These are phyloP conservation scores for Rhynchosporium secalis DNA, from an alignment of 2,329 filamentous ascomycete genomes.

Conservation along the genomic window DNA sequence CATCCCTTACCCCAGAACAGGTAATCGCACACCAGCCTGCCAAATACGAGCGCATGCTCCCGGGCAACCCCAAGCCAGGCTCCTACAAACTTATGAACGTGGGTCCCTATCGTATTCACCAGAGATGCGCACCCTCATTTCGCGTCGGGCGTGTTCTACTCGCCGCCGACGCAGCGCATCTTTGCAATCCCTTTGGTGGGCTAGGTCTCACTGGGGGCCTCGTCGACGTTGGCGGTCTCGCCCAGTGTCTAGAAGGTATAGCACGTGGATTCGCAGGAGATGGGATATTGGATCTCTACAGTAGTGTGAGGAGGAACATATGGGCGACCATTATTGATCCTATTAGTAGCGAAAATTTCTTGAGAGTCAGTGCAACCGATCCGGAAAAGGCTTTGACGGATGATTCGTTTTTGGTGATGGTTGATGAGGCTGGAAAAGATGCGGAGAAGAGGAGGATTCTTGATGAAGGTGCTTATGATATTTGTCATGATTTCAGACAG, in stretches of 20 bases:
- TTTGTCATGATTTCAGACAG: conserved; percentile 41
- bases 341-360: conserved; percentile 44
- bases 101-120: conserved; percentile 51
- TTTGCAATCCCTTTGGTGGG: conserved; percentile 56
- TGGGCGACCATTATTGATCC: conserved; percentile 43
- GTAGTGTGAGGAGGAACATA: conserved; percentile 41
- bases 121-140: conserved; percentile 48
- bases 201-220: conserved; percentile 64
- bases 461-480: conserved; percentile 37
- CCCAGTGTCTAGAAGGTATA: conserved; percentile 54
- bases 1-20: conserved; percentile 54
- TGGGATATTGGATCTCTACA: conserved; percentile 44
- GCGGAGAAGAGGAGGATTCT: conserved; percentile 34
- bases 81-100: conserved; percentile 58
- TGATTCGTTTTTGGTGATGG: conserved; percentile 42
- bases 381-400: conserved; percentile 41
- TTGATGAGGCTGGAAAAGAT: conserved; percentile 35
- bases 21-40: conserved; percentile 52
- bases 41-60: conserved; percentile 59
- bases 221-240: conserved; percentile 62
- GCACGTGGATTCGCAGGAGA: conserved; percentile 40
- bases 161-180: conserved; percentile 52
- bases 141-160: conserved; percentile 48
- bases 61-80: conserved; percentile 57
- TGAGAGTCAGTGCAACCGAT: conserved; percentile 41